Evolutionary conservation across 768 basidiomycete genomes (phyloP).

Genomic region (Suillus subalutaceus): DNA sequence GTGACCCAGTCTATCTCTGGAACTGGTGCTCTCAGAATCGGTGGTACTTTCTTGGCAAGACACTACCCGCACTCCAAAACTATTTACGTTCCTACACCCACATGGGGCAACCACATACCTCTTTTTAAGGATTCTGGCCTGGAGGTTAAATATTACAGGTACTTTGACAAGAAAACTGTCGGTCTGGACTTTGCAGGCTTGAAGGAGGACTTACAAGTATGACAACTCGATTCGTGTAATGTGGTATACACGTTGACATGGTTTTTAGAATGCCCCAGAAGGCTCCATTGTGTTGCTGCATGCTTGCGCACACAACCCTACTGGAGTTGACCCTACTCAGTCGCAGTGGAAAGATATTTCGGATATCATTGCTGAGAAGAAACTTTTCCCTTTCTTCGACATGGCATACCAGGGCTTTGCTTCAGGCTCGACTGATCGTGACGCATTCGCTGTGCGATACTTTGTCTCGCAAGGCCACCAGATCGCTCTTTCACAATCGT

Average conservation of each 20-base stretch:
- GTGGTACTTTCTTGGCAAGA: slow-evolving; percentile 86
- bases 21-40: slow-evolving; percentile 96
- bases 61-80: slow-evolving; percentile 86
- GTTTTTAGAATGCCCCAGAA: slow-evolving; percentile 63
- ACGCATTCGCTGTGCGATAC: slow-evolving; percentile 94
- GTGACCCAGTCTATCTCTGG: slow-evolving; percentile 96
- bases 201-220: slow-evolving; percentile 82
- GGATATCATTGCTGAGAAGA: slow-evolving; percentile 83
- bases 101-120: slow-evolving; percentile 97
- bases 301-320: slow-evolving; percentile 99
- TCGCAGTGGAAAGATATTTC: slow-evolving; percentile 93
- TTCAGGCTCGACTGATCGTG: slow-evolving; percentile 85
- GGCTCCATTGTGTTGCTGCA: slow-evolving; percentile 88
- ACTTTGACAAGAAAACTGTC: slow-evolving; percentile 91
- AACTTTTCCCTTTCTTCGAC: slow-evolving; percentile 97
- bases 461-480: slow-evolving; percentile 92
- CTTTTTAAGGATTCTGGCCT: slow-evolving; percentile 94
- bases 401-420: slow-evolving; percentile 99
- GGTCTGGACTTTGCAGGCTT: slow-evolving; percentile 92
- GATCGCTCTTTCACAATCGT: slow-evolving; percentile 89
- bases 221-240: slow-evolving; percentile 23
- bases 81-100: slow-evolving; percentile 90
- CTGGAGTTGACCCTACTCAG: slow-evolving; percentile 92
- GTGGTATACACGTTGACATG: slow-evolving; percentile 15
- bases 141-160: slow-evolving; percentile 90